Evolutionary conservation across 371 early-diverging fungal genomes (phyloP), one percentile per base, ranked within the genome.

Genomic region (Synchytrium microbalum): DNA sequence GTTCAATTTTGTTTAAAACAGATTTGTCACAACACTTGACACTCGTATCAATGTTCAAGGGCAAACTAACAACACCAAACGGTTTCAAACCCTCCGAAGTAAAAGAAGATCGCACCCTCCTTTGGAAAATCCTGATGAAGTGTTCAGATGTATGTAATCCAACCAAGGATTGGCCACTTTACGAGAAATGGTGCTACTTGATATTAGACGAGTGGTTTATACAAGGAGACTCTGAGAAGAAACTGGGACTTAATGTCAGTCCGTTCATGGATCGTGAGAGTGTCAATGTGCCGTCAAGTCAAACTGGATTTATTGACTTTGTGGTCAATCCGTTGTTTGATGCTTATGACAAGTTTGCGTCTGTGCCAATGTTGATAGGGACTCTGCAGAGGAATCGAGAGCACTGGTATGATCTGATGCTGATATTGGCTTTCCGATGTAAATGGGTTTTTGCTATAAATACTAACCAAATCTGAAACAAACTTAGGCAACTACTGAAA

Each of bases 71-170:
- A 24, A 25, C 1, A 32, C 60, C 24, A 3, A 16, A 3, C 10
- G 27, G 32, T 1, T 78, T 80, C 65, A 75, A 54, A 60, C 32
- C 32, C 27, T 46, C 30, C 16, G n/a, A 14, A 16, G 25, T 19
- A 0, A 61, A 73, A 29, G 78, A 81, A 63, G 81, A 82, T 66
- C 66, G 77, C 10, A 58, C 65, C 27, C 64, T 82, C 24, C 69
- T 82, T 23, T 70, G 64, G 60, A 72, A 77, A 54, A 76, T 80
- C 58, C 61, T 79, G 28, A 79, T 82, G 56, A 82, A 82, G 64
- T 72, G 69, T 33, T 67, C 75, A 1, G 83, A 83, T 62, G 79
- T 83, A 0, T 76, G 78, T 10, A 83, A 83, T 60, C 79, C 81
- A 3, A 67, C 80, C 25, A 80, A 80, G 61, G 66, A 67, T 19